These are phyloP conservation scores for Parietaria judaica DNA, from an alignment of 306 rosid species.

Conservation along the genomic window DNA sequence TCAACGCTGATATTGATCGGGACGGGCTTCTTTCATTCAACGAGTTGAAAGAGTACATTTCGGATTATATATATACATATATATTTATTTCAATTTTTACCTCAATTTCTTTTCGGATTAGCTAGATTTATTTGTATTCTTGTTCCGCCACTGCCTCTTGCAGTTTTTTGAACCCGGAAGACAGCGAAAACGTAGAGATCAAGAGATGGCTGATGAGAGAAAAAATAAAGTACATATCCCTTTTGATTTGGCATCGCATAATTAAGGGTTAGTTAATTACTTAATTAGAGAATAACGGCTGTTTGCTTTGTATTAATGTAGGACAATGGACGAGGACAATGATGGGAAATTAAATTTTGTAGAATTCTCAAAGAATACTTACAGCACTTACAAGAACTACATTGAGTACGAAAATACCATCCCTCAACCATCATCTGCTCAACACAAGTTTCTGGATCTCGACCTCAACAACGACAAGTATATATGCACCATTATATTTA, in stretches of 20 bases:
- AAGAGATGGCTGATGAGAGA: constrained; percentile 53
- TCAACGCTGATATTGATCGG: constrained; percentile 45
- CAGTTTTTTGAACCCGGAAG: constrained; percentile 81
- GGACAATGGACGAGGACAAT: constrained; percentile 44
- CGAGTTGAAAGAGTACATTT: constrained; percentile 53
- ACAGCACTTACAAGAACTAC: constrained; percentile 39
- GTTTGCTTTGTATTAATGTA: constrained; percentile 6
- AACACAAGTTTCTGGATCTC: constrained; percentile 47
- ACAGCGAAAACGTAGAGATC: constrained; percentile 40
- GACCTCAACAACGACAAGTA: constrained; percentile 63
- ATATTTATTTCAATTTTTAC: too few species aligned
- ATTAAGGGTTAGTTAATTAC: not conserved
- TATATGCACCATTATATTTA: not conserved
- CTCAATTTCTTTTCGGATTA: not conserved
- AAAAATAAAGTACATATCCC: constrained; percentile 39
- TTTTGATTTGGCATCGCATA: not conserved
- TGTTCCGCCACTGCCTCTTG: not conserved
- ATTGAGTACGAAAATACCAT: constrained; percentile 40
- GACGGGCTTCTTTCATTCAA: constrained; percentile 47
- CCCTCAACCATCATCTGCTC: constrained; percentile 20
- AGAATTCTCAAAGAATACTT: constrained; percentile 43
- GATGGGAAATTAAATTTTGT: constrained; percentile 50
- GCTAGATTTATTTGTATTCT: not conserved
- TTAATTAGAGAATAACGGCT: not conserved
- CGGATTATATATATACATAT: not conserved